Base-by-base conservation (phyloP, 2,329 filamentous ascomycete genomes). In the Calcarisporium arbuscula region DNA sequence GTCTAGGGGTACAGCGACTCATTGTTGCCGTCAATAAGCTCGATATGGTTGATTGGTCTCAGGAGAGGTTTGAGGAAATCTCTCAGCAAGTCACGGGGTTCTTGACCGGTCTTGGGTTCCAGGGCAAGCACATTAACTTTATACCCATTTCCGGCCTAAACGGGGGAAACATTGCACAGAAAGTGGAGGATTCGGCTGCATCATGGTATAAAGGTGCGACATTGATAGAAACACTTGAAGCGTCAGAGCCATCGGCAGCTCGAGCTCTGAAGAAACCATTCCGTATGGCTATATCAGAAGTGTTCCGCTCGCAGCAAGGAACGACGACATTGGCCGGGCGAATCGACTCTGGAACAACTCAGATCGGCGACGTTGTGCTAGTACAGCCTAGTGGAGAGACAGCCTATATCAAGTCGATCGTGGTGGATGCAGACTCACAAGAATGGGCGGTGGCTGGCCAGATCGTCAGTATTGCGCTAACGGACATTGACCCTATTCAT, bases 11-110 rank as follows among this genome's bases (percentile, higher is more conserved):
- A 3, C 83, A 90, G 41, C 76, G 82, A 18, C 71, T 98, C 12
- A 81, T 98, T 27, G 83, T 98, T 19, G 89, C 86, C 2, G 78
- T 98, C 41, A 98, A 98, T 64, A 98, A 98, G 59, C 81, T 98
- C 50, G 92, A 98, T 56, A 82, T 80, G 12, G 80, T 90, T 6
- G 65, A 69, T 6, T 98, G 94, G 94, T 85, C 81, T 3, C 68
- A 85, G 56, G 80, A 79, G 5, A 76, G 87, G 3, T 98, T 94
- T 48, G 74, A 86, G 17, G 84, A 94, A 49, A 95, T 98, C 37
- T 73, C 77, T 28, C 77, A 87, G 42, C 86, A 95, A 50, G 80
- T 95, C 44, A 77, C 77, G 0, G 81, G 85, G 1, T 95, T 98
- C 56, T 66, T 98, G 40, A 79, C 75, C 0, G 77, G 81, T 1